Evolutionary conservation across 179 eudicot species (phyloP).

Genomic region (Silene coronaria): DNA sequence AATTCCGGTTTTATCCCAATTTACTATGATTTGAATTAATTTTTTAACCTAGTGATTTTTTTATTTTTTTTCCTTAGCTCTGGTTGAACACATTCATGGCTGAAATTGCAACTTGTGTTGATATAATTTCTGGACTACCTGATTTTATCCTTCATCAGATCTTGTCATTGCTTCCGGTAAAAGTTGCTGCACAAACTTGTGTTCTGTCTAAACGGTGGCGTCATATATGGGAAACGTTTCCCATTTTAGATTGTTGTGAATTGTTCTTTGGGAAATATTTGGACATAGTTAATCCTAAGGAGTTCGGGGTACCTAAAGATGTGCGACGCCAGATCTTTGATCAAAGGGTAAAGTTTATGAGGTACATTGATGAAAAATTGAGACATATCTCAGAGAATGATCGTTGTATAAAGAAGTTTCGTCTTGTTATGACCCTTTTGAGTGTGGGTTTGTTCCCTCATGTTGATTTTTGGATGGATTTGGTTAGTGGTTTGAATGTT

Average conservation of each 20-base stretch:
- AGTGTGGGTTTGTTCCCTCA: conserved; percentile 19
- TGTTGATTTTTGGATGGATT: conserved; percentile 25
- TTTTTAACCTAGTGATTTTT: background rate
- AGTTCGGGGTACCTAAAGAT: conserved; percentile 21
- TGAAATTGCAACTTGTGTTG: conserved; percentile 12
- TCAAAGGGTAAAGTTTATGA: conserved; percentile 25
- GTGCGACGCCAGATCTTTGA: conserved; percentile 18
- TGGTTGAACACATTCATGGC: conserved; percentile 13
- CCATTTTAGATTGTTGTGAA: conserved; percentile 19
- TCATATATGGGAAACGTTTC: conserved; percentile 21
- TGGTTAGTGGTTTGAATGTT: conserved; percentile 20
- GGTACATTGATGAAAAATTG: conserved; percentile 21
- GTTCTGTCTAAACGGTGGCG: conserved; percentile 31
- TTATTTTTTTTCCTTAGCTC: background rate
- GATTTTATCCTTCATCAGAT: conserved; percentile 28
- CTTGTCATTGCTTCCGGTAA: conserved; percentile 22
- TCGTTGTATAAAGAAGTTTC: conserved; percentile 18
- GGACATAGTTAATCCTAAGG: conserved; percentile 20
- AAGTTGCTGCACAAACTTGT: conserved; percentile 25
- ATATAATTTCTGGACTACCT: conserved; percentile 22
- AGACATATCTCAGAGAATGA: conserved; percentile 9
- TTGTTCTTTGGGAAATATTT: conserved; percentile 12
- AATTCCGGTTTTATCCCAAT: background rate
- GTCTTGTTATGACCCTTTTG: conserved; percentile 25
- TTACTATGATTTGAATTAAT: background rate